Conservation (phyloP, 805 yeast species). For the Metschnikowia aberdeeniae region DNA sequence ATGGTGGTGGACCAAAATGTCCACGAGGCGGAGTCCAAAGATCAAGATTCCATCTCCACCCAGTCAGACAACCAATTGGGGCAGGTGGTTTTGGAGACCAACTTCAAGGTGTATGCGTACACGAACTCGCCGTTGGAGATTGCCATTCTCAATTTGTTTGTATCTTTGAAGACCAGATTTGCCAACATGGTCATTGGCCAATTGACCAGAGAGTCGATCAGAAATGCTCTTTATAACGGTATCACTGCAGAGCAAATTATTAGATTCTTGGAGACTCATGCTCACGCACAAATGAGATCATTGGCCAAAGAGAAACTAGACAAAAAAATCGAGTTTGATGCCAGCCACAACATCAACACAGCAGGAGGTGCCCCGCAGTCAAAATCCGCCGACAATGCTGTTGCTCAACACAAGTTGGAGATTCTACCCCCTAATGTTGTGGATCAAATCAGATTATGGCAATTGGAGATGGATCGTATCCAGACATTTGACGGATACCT, state of each 20-base stretch:
- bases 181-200: constrained; percentile 92
- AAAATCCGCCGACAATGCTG: constrained; percentile 22
- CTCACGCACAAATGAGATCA: constrained; percentile 86
- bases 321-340: constrained; percentile 63
- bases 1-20: constrained; percentile 70
- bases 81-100: constrained; percentile 85
- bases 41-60: constrained; percentile 9
- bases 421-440: constrained; percentile 92
- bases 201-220: constrained; percentile 85
- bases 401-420: constrained; percentile 50
- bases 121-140: constrained; percentile 93
- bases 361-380: constrained; percentile 40
- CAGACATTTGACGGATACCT: constrained; percentile 81
- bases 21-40: constrained; percentile 20
- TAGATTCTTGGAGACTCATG: constrained; percentile 83
- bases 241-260: constrained; percentile 94
- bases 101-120: constrained; percentile 88
- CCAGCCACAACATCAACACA: constrained; percentile 45
- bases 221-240: constrained; percentile 80
- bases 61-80: constrained; percentile 42
- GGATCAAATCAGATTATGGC: constrained; percentile 96
- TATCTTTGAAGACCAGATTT: constrained; percentile 78
- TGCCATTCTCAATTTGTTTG: constrained; percentile 85
- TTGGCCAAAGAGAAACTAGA: constrained; percentile 65
- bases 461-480: constrained; percentile 89